Evolutionary conservation across 306 rosid species (phyloP).

Genomic region (Gastrolobium bilobum): DNA sequence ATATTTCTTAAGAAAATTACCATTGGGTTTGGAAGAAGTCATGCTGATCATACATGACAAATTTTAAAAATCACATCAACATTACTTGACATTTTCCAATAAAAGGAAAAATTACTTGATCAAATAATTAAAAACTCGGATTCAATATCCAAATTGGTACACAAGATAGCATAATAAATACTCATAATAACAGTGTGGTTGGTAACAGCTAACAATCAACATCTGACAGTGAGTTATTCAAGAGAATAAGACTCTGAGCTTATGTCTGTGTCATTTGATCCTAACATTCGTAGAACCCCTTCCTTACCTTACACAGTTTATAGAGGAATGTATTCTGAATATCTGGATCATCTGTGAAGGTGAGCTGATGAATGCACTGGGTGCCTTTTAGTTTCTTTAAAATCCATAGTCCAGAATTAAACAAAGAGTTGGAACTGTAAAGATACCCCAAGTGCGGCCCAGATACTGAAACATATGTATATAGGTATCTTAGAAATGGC

Average conservation of each 20-base stretch:
- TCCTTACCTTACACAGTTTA: constrained; percentile 79
- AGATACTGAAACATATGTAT: constrained; percentile 83
- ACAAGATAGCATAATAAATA: constrained; percentile 22
- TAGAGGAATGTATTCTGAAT: constrained; percentile 81
- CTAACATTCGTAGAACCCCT: constrained; percentile 8
- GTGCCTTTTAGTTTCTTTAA: constrained; percentile 86
- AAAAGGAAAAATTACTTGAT: neutral
- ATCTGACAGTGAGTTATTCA: constrained; percentile 20
- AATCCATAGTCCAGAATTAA: constrained; percentile 91
- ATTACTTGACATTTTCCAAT: neutral
- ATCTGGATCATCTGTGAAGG: constrained; percentile 88
- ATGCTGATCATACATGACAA: neutral
- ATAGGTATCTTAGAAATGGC: constrained; percentile 74
- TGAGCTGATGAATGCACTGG: constrained; percentile 91
- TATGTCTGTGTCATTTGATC: constrained; percentile 29
- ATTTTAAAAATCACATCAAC: constrained; percentile 15
- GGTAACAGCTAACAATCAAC: constrained; percentile 25
- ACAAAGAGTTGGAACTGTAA: constrained; percentile 88
- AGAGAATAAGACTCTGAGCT: constrained; percentile 26
- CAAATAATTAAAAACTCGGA: neutral
- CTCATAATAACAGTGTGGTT: neutral
- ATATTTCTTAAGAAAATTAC: neutral
- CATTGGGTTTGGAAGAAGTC: neutral
- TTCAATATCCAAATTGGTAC: neutral
- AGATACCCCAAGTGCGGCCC: constrained; percentile 97